Evolutionary conservation across 345 rosid genomes (phyloP).

Genomic region (Ricinus communis): DNA sequence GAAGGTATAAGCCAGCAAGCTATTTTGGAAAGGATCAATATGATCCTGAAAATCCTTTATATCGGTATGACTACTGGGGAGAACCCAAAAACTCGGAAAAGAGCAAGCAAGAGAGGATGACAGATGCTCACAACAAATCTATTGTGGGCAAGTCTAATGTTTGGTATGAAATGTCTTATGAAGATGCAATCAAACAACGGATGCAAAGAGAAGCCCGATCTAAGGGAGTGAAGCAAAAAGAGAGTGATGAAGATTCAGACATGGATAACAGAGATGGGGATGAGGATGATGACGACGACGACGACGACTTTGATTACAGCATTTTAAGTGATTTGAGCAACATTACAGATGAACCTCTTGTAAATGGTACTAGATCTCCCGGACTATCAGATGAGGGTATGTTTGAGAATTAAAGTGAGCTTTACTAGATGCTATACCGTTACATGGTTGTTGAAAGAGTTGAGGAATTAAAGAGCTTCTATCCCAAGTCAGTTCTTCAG

Average conservation of each 20-base stretch:
- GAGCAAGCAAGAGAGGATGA: conserved; percentile 70
- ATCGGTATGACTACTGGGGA: conserved; percentile 89
- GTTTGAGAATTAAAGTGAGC: conserved; percentile 33
- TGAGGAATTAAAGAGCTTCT: neutral
- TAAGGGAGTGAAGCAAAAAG: conserved; percentile 25
- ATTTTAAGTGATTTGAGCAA: conserved; percentile 49
- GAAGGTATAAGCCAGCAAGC: conserved; percentile 73
- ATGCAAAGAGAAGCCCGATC: conserved; percentile 52
- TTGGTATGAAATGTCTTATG: conserved; percentile 86
- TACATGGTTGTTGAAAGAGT: neutral
- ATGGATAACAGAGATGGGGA: conserved; percentile 15
- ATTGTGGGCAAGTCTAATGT: conserved; percentile 77
- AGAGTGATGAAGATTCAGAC: conserved; percentile 34
- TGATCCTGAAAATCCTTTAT: conserved; percentile 78
- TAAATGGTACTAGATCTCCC: conserved; percentile 75
- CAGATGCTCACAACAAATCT: conserved; percentile 74
- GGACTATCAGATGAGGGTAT: conserved; percentile 50
- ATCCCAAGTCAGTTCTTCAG: neutral
- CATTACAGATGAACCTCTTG: conserved; percentile 57
- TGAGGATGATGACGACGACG: conserved; percentile 40
- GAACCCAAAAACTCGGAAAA: conserved; percentile 90
- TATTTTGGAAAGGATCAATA: conserved; percentile 87
- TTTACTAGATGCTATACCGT: neutral
- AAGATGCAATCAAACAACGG: conserved; percentile 64
- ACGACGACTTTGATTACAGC: conserved; percentile 77